phyloP scores from a whole-genome alignment of 2,329 filamentous ascomycete genomes.

The Aspergillus luchuensis region DNA sequence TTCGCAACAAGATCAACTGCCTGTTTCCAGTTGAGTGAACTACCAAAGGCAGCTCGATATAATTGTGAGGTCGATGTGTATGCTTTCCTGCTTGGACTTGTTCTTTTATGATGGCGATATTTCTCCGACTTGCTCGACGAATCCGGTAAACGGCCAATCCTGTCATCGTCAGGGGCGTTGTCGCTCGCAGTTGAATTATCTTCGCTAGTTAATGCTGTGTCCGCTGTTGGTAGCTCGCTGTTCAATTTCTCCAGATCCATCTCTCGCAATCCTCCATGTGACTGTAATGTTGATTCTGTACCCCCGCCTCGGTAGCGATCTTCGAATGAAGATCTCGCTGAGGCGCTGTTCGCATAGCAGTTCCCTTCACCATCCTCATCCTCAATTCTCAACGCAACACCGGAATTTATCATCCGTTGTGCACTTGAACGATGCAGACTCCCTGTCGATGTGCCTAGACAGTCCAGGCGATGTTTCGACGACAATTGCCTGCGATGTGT shows the following conservation, averaged over 20 bases:
- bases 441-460: slow-evolving; percentile 20
- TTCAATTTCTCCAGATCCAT: background rate
- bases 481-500: slow-evolving; percentile 19
- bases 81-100: slow-evolving; percentile 22
- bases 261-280: background rate
- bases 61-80: slow-evolving; percentile 27
- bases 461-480: slow-evolving; percentile 22
- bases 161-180: background rate
- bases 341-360: slow-evolving; percentile 5
- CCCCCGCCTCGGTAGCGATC: slow-evolving; percentile 3
- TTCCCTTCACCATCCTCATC: slow-evolving; percentile 22
- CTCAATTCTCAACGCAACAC: slow-evolving; percentile 26
- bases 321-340: slow-evolving; percentile 3
- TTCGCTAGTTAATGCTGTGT: background rate
- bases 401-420: slow-evolving; percentile 32
- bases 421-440: slow-evolving; percentile 23
- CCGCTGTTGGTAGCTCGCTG: background rate
- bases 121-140: background rate
- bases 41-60: slow-evolving; percentile 26
- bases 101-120: slow-evolving; percentile 13
- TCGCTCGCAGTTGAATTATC: background rate
- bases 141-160: background rate
- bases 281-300: background rate
- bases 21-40: slow-evolving; percentile 27
- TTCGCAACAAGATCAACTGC: slow-evolving; percentile 43